These are phyloP conservation scores for Ceratobasidium papillatum DNA, from an alignment of 1,284 basidiomycete species.

Conservation along the genomic window DNA sequence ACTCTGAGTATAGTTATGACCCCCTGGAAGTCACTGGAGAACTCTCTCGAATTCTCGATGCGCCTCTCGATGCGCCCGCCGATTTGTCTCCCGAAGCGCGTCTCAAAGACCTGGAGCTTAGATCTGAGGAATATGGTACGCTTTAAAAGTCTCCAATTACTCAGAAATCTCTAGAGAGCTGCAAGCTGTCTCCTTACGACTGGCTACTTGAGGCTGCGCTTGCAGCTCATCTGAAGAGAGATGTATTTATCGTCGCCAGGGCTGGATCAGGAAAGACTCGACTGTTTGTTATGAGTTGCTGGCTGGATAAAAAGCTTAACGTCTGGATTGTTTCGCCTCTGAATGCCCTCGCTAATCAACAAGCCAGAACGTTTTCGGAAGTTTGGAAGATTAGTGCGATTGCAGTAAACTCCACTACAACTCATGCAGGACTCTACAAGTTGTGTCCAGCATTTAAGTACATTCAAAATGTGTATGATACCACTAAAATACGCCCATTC, in stretches of 20 bases:
- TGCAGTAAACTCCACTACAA: conserved; percentile 30
- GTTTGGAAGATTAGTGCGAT: background rate
- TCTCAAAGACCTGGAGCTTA: background rate
- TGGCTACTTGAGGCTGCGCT: conserved; percentile 25
- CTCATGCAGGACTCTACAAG: background rate
- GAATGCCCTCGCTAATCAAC: conserved; percentile 19
- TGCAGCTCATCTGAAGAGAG: background rate
- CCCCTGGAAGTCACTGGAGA: background rate
- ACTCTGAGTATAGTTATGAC: background rate
- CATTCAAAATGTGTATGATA: background rate
- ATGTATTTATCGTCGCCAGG: conserved; percentile 16
- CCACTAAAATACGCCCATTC: background rate
- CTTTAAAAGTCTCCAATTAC: background rate
- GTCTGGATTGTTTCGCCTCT: conserved; percentile 13
- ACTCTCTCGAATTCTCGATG: background rate
- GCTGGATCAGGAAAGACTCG: conserved; percentile 29
- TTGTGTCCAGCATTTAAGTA: background rate
- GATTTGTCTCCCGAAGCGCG: background rate
- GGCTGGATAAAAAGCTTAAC: background rate
- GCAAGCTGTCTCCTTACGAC: background rate
- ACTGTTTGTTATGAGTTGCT: background rate
- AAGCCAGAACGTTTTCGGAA: background rate
- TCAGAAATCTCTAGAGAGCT: background rate
- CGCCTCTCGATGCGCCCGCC: background rate
- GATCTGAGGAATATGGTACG: background rate